These are phyloP conservation scores for Stachybotrys chlorohalonatus DNA, from an alignment of 2,329 filamentous ascomycete species.

Conservation along the genomic window DNA sequence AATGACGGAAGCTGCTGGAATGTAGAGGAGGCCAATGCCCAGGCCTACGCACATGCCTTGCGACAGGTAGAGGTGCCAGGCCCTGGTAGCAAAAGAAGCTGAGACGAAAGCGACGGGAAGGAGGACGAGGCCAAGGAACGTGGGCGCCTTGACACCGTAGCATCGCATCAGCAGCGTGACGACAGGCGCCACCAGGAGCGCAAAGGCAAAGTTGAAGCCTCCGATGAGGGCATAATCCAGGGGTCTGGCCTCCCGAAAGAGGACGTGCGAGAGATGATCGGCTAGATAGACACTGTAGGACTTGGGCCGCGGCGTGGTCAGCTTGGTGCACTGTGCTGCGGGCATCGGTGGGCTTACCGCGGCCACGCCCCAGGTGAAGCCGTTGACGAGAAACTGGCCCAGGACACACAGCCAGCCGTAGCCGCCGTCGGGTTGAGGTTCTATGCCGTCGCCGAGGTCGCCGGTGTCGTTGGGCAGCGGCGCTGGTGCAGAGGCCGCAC, in stretches of 20 bases:
- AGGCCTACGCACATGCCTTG: conserved; percentile 1
- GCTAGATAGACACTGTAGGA: conserved; percentile 1
- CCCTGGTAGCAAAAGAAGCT: not conserved
- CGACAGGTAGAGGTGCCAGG: conserved; percentile 1
- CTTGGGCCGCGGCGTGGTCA: not conserved
- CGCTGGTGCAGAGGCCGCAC: not conserved
- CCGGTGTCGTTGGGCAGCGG: not conserved
- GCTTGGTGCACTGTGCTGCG: not conserved
- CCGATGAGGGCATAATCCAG: conserved; percentile 1
- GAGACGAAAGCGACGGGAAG: not conserved
- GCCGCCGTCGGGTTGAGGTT: not conserved
- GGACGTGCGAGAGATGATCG: not conserved
- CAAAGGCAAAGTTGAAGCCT: conserved; percentile 2
- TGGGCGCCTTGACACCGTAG: conserved; percentile 1
- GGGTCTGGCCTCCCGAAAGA: not conserved
- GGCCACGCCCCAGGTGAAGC: conserved; percentile 1
- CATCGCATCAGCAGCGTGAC: not conserved
- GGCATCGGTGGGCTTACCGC: not conserved
- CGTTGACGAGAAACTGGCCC: conserved; percentile 1
- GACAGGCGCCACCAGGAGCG: not conserved
- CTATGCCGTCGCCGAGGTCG: not conserved
- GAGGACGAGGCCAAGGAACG: conserved; percentile 1
- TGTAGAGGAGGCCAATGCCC: conserved; percentile 1
- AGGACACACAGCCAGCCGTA: conserved; percentile 1
- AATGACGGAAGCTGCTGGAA: not conserved